Base-by-base conservation (phyloP, 176 grass and related monocot species). In the Cenchrus purpureus region DNA sequence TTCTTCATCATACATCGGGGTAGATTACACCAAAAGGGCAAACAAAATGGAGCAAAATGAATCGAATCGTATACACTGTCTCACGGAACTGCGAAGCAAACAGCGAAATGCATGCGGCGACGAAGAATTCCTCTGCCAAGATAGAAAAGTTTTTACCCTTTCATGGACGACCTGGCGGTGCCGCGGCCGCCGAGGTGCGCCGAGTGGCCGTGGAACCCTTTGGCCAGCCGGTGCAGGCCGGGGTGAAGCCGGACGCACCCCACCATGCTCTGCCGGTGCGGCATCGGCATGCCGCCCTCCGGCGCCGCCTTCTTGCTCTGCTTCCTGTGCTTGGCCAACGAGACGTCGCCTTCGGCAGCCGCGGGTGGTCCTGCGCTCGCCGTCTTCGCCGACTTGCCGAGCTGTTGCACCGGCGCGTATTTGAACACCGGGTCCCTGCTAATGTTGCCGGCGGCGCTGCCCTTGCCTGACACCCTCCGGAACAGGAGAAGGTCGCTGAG, bases 401-500 rank as follows among this genome's bases (percentile, higher is more conserved):
- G 76, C 0, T 73, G 87, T 4, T 87, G 87, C 34, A 88, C 85
- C 11, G 88, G 75, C 49, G 85, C 81, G 79, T 91, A 88, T 76
- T 91, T 90, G 84, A 91, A 92, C 65, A 87, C 62, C 1, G 91
- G 92, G 25, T 94, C 95, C 68, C 85, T 92, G 81, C 58, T 94
- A 9, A 89, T 58, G 46, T 80, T 86, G n/a, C 79, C 71, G 22
- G 15, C 12, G 42, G 37, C 37, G 32, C 73, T 79, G 22, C 59
- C 74, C 58, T 92, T 92, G 7, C 89, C 84, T 19, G 88, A 86
- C 12, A 65, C 82, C 65, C 88, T 89, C 74, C 93, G 91, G 86
- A 99, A 99, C 43, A 99, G 86, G 52, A 99, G 90, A 71, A 99
- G n/a, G 66, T 99, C 97, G 20, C 82, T 83, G 65, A 99, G 87